These are phyloP conservation scores for Lecanosticta acicola DNA, from an alignment of 2,329 filamentous ascomycete species.

Conservation along the genomic window DNA sequence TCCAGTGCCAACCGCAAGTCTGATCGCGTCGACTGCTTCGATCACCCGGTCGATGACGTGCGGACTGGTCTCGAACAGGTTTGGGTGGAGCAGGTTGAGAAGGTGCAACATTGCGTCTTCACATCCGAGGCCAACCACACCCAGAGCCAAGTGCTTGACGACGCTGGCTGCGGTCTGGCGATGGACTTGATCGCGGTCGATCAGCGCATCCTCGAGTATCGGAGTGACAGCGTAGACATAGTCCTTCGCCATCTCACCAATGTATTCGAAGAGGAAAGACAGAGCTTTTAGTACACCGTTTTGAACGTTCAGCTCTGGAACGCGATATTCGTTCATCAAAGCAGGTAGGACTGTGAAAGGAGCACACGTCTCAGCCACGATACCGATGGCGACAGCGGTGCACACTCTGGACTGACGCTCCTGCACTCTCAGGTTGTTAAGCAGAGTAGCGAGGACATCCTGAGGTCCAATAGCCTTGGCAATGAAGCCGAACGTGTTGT, in stretches of 20 bases:
- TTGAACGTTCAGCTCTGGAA: constrained; percentile 96
- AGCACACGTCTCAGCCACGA: constrained; percentile 95
- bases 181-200: constrained; percentile 96
- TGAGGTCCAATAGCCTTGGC: constrained; percentile 98
- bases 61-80: constrained; percentile 94
- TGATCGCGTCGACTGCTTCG: constrained; percentile 92
- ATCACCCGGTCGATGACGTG: constrained; percentile 98
- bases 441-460: constrained; percentile 87
- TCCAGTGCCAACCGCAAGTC: constrained; percentile 87
- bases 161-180: constrained; percentile 93
- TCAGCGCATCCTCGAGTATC: constrained; percentile 90
- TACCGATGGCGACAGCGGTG: constrained; percentile 96
- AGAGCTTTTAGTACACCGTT: constrained; percentile 97
- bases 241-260: constrained; percentile 97
- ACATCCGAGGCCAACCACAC: constrained; percentile 94
- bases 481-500: constrained; percentile 99
- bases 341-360: constrained; percentile 98
- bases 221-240: constrained; percentile 98
- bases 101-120: constrained; percentile 98
- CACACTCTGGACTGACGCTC: constrained; percentile 98
- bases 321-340: constrained; percentile 98
- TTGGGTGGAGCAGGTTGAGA: constrained; percentile 91
- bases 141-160: constrained; percentile 95
- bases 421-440: constrained; percentile 95
- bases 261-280: constrained; percentile 97